These are phyloP conservation scores for Aspergillus bridgeri DNA, from an alignment of 495 filamentous ascomycete genomes.

Conservation along the genomic window DNA sequence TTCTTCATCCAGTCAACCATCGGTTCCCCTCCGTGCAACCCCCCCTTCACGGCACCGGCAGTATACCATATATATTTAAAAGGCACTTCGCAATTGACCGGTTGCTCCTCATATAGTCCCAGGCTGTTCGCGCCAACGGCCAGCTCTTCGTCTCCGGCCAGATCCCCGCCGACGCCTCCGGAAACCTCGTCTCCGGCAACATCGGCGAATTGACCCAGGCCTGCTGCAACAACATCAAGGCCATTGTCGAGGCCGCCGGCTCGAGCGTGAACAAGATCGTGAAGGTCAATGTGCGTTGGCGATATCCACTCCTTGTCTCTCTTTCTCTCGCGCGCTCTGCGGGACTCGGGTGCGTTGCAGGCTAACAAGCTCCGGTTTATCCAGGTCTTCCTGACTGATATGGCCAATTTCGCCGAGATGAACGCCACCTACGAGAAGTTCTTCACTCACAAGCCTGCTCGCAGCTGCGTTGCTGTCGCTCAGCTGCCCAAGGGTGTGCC, in stretches of 20 bases:
- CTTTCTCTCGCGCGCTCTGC: no score
- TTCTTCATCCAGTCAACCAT: neutral
- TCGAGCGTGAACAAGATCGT: constrained; percentile 71
- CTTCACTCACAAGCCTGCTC: constrained; percentile 84
- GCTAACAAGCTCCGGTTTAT: no score
- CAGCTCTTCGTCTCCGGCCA: constrained; percentile 92
- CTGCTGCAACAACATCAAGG: constrained; percentile 75
- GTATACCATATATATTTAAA: neutral
- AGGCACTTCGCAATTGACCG: constrained; percentile 3
- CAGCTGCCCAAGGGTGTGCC: constrained; percentile 86
- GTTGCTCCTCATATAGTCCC: constrained; percentile 55
- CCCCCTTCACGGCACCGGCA: neutral
- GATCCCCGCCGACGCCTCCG: constrained; percentile 74
- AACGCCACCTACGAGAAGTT: constrained; percentile 85
- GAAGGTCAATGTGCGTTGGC: constrained; percentile 57
- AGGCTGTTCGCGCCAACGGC: constrained; percentile 79
- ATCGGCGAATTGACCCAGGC: constrained; percentile 72
- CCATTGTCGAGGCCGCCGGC: constrained; percentile 73
- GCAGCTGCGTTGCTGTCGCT: constrained; percentile 88
- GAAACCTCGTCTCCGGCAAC: constrained; percentile 69
- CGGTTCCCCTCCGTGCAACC: neutral
- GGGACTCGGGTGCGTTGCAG: no score
- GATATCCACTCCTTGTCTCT: neutral
- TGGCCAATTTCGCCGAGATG: constrained; percentile 82
- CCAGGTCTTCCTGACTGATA: constrained; percentile 77